These are phyloP conservation scores for Tephrocybe rancida DNA, from an alignment of 768 basidiomycete genomes.

Conservation along the genomic window DNA sequence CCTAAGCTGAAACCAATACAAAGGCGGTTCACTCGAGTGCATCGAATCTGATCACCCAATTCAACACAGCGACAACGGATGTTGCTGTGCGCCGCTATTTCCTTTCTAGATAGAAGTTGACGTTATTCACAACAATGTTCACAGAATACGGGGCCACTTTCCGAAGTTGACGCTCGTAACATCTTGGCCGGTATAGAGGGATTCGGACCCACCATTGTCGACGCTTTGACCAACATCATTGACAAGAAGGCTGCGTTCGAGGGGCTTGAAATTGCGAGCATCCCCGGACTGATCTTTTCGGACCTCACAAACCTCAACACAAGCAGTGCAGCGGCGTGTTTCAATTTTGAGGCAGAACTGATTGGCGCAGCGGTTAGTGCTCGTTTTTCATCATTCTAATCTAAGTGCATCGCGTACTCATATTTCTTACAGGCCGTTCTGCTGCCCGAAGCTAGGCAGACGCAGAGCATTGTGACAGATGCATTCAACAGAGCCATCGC, in stretches of 20 bases:
- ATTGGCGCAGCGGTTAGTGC: conserved; percentile 22
- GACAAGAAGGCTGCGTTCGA: conserved; percentile 27
- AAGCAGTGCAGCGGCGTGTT: conserved; percentile 19
- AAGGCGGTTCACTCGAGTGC: conserved; percentile 35
- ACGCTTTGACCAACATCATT: conserved; percentile 25
- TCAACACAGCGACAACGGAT: conserved; percentile 29
- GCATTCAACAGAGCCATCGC: conserved; percentile 27
- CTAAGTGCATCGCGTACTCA: not conserved
- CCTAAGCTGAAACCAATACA: conserved; percentile 14
- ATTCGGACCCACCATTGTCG: conserved; percentile 27
- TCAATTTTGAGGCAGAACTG: conserved; percentile 23
- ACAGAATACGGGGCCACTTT: conserved; percentile 9
- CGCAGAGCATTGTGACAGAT: conserved; percentile 18
- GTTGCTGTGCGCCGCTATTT: not conserved
- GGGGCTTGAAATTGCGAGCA: conserved; percentile 30
- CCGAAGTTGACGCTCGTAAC: conserved; percentile 22
- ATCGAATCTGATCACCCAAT: conserved; percentile 17
- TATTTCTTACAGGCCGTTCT: conserved; percentile 23
- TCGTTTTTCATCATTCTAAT: conserved; percentile 4
- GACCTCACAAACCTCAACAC: conserved; percentile 29
- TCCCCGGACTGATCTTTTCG: conserved; percentile 29
- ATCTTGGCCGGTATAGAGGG: conserved; percentile 25
- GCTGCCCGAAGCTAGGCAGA: conserved; percentile 13
- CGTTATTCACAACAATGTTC: not conserved
- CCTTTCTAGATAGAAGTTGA: not conserved